phyloP scores from a whole-genome alignment of 2,329 filamentous ascomycete genomes.

The Fusarium subtropicale region DNA sequence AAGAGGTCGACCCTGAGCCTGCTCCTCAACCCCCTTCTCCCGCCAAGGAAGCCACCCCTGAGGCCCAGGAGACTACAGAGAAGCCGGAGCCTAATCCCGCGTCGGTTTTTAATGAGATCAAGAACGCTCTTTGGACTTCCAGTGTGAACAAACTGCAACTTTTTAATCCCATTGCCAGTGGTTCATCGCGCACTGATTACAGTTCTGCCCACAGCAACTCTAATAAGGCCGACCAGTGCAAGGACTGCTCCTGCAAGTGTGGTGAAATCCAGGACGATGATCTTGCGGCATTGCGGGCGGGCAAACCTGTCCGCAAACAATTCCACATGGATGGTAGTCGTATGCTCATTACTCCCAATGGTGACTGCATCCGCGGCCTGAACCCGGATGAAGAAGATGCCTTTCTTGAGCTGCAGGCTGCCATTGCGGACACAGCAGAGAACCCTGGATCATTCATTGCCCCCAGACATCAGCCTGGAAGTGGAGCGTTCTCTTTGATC shows the following conservation, averaged over 20 bases:
- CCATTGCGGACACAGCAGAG: conserved; percentile 62
- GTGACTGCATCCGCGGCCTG: conserved; percentile 80
- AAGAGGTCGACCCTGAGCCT: conserved; percentile 40
- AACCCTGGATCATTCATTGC: conserved; percentile 68
- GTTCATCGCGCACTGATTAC: conserved; percentile 48
- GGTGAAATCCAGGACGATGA: conserved; percentile 62
- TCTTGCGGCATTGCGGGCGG: conserved; percentile 64
- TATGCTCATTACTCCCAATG: conserved; percentile 79
- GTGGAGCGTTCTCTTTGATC: conserved; percentile 70
- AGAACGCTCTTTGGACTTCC: conserved; percentile 49
- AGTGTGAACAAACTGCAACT: conserved; percentile 53
- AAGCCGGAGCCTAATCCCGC: conserved; percentile 50
- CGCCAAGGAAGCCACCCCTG: conserved; percentile 31
- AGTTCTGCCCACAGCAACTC: conserved; percentile 29
- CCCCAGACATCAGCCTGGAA: conserved; percentile 64
- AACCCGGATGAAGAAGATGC: conserved; percentile 75
- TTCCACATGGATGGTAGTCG: conserved; percentile 69
- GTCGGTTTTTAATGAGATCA: conserved; percentile 54
- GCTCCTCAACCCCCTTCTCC: conserved; percentile 35
- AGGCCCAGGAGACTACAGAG: conserved; percentile 43
- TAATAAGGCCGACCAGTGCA: conserved; percentile 50
- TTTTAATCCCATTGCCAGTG: conserved; percentile 52
- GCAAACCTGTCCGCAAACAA: conserved; percentile 70
- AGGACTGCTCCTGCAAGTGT: conserved; percentile 54
- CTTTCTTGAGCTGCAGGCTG: conserved; percentile 75